A percentile compares a stretch with the other conserved stretches of the same genome.
Conservation (phyloP, 495 filamentous ascomycete genomes). For the Lentithecium fluviatile region DNA sequence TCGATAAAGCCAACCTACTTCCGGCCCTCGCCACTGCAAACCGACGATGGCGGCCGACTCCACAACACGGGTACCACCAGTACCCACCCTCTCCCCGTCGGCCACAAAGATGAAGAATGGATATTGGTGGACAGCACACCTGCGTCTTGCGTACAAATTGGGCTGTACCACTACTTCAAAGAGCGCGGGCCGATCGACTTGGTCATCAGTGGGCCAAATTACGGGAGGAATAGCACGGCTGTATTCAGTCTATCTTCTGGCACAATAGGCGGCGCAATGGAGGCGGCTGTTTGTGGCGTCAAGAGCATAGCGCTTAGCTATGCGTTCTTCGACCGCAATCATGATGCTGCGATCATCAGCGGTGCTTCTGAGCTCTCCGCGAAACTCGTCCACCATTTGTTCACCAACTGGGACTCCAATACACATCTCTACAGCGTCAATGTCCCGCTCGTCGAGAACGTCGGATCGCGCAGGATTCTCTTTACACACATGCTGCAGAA, state of each 20-base stretch:
- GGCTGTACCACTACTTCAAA: conserved; percentile 80
- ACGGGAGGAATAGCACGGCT: conserved; percentile 89
- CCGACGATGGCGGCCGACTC: conserved; percentile 45
- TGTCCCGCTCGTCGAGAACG: conserved; percentile 70
- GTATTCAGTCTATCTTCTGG: conserved; percentile 87
- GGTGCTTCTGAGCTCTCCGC: conserved; percentile 69
- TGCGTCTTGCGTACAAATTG: conserved; percentile 86
- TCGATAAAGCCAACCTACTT: conserved; percentile 88
- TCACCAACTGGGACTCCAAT: conserved; percentile 66
- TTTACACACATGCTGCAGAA: conserved; percentile 87
- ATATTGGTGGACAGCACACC: conserved; percentile 86
- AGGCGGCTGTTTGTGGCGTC: conserved; percentile 79
- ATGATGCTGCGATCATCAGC: conserved; percentile 74
- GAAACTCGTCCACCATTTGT: conserved; percentile 73
- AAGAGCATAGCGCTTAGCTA: conserved; percentile 80
- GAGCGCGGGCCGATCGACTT: conserved; percentile 77
- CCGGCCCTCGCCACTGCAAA: conserved; percentile 56
- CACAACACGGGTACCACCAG: conserved; percentile 69
- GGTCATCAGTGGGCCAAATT: conserved; percentile 89
- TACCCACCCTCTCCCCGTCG: conserved; percentile 50
- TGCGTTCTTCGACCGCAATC: conserved; percentile 78
- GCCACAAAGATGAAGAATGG: conserved; percentile 77
- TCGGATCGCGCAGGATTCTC: conserved; percentile 66
- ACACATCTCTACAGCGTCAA: conserved; percentile 87
- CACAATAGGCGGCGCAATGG: conserved; percentile 87